Conservation (phyloP, 176 grass and related monocot species). For the Poa annua region DNA sequence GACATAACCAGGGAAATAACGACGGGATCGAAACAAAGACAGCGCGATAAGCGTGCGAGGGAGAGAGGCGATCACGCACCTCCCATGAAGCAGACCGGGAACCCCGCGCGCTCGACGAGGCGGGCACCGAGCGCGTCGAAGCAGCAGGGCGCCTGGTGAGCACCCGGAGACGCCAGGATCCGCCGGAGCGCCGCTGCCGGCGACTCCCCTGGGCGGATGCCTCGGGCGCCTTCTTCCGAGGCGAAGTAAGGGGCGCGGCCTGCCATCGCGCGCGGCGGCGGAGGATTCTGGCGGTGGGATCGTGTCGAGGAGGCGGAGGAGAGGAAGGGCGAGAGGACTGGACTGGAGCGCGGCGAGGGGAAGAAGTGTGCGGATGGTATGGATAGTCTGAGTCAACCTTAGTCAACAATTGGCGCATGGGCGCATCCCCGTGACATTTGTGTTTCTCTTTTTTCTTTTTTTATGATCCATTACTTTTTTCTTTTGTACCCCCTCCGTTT, state of each 20-base stretch:
- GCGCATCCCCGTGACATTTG: no score
- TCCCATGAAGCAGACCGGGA: slow-evolving; percentile 79
- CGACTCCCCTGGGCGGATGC: slow-evolving; percentile 41
- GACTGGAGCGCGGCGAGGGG: not conserved
- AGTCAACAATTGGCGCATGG: slow-evolving; percentile 22
- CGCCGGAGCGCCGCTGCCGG: slow-evolving; percentile 59
- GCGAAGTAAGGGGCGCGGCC: slow-evolving; percentile 46
- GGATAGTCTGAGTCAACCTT: not conserved
- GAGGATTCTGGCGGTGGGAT: slow-evolving; percentile 1
- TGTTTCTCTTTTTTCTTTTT: no score
- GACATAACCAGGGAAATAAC: no score
- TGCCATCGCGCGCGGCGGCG: slow-evolving; percentile 25
- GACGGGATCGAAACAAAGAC: not conserved
- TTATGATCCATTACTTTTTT: no score
- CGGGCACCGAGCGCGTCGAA: slow-evolving; percentile 87
- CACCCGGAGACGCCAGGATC: slow-evolving; percentile 67
- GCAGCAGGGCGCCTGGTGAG: slow-evolving; percentile 88
- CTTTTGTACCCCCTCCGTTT: no score
- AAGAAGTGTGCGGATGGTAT: not conserved
- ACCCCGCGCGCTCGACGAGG: slow-evolving; percentile 78
- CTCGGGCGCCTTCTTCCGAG: slow-evolving; percentile 26
- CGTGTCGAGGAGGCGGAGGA: not conserved
- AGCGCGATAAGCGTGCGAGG: no score
- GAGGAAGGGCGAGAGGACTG: not conserved
- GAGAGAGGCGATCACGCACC: slow-evolving; percentile 48